Conservation (phyloP, 257 asterid genomes). For the Ajuga chamaepitys region DNA sequence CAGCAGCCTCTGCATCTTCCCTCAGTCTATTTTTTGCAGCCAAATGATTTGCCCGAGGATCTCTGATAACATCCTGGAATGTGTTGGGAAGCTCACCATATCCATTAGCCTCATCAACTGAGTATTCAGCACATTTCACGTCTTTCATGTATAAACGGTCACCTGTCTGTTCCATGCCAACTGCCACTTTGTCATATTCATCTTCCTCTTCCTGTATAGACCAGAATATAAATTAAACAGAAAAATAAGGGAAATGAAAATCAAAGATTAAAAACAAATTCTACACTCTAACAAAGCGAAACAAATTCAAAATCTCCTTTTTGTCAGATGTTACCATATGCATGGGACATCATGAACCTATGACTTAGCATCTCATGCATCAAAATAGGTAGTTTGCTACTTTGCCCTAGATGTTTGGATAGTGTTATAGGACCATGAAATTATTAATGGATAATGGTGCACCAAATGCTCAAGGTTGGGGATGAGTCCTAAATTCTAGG, state of each 20-base stretch:
- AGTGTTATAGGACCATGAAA: background rate
- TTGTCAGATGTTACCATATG: background rate
- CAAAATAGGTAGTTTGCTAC: background rate
- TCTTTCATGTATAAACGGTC: constrained; percentile 49
- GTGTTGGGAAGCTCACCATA: constrained; percentile 47
- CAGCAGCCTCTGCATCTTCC: constrained; percentile 79
- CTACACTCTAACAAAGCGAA: background rate
- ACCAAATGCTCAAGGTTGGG: background rate
- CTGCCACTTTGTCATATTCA: constrained; percentile 74
- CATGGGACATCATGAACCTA: background rate
- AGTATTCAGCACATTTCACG: constrained; percentile 38
- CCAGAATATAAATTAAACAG: background rate
- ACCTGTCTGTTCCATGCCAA: constrained; percentile 34
- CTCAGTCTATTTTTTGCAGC: constrained; percentile 72
- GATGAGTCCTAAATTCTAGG: background rate
- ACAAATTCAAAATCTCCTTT: background rate
- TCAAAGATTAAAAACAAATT: background rate
- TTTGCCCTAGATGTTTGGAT: background rate
- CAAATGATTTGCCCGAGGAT: constrained; percentile 74
- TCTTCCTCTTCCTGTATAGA: constrained; percentile 82
- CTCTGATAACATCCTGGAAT: constrained; percentile 32
- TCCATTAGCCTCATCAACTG: constrained; percentile 24
- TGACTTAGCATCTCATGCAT: background rate
- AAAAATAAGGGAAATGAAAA: background rate
- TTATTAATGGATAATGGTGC: no score